Base-by-base conservation (phyloP, 306 rosid species). In the Corylus americana region DNA sequence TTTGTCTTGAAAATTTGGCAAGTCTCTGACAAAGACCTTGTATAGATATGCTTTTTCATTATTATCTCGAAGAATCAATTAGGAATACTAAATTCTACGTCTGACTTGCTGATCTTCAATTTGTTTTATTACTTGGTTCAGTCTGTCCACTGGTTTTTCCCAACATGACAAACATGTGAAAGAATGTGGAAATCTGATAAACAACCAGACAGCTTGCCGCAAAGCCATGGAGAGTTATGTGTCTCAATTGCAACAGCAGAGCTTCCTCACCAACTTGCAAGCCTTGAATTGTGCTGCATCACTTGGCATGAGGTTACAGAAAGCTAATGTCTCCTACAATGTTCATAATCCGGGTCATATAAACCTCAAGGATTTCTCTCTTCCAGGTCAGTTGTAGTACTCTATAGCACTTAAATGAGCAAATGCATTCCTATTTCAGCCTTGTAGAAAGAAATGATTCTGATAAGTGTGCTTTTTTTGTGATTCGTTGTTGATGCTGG, bases 261-360 rank as follows among this genome's bases (percentile, higher is more conserved):
- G 90, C 74, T 90, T 92, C 62, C 82, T 92, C 81, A 88, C 97
- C 78, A 90, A 92, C 67, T 81, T 92, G 74, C 91, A 92, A 78
- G 91, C 97, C 82, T 81, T 90, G 83, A 88, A 88, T 75, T 92
- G 97, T 74, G 92, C 90, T 55, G 81, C 78, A 62, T 87, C 84
- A 47, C 94, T 92, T 67, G 97, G 92, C 73, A 77, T 64, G 84
- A 83, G 80, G 81, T 81, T 90, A 79, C 92, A 84, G 86, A 79
- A 83, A 79, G 89, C 74, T 70, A 87, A 87, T 73, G 81, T 88
- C 77, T 83, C 91, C 25, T 18, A 74, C 17, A 66, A 88, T 70
- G 73, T 92, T 49, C 88, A 88, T 76, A 44, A 81, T 73, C 90
- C 88, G 64, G 90, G 94, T 76, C 91, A 63, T 47, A 85, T 90